A percentile compares a stretch with the other conserved stretches of the same genome.
These are phyloP conservation scores for Dactylis glomerata DNA, from an alignment of 176 grass and related monocot genomes.

Conservation along the genomic window DNA sequence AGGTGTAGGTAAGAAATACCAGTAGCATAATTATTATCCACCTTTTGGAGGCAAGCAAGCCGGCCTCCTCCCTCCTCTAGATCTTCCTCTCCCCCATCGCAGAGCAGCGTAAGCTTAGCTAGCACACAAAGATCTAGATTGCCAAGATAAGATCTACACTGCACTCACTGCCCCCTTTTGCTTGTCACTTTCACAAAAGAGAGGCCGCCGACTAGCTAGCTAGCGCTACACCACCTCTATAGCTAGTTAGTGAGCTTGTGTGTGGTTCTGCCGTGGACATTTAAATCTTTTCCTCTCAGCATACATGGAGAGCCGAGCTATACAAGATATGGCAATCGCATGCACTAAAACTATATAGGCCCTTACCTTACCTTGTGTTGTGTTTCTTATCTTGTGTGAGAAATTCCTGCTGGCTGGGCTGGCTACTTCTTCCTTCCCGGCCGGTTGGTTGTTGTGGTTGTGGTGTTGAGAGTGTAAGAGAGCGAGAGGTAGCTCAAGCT, in stretches of 20 bases:
- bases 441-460: not conserved
- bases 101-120: conserved; percentile 36
- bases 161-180: conserved; percentile 42
- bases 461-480: not conserved
- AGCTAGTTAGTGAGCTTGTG: conserved; percentile 28
- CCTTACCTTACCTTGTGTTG: not conserved
- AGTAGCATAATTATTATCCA: conserved; percentile 9
- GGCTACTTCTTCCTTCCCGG: conserved; percentile 24
- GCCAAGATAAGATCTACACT: conserved; percentile 57
- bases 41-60: conserved; percentile 2
- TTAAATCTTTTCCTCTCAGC: conserved; percentile 34
- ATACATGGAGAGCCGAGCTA: conserved; percentile 31
- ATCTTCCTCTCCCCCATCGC: conserved; percentile 19
- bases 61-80: not conserved
- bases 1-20: conserved; percentile 23
- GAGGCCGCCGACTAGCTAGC: conserved; percentile 27
- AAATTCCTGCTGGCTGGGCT: not conserved
- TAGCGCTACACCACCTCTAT: conserved; percentile 14
- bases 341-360: conserved; percentile 20
- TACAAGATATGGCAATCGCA: conserved; percentile 29
- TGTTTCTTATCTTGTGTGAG: not conserved
- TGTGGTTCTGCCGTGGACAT: conserved; percentile 27
- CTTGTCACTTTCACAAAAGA: conserved; percentile 61
- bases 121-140: conserved; percentile 49
- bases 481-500: conserved; percentile 41